phyloP scores from a whole-genome alignment of 2,329 filamentous ascomycete genomes.

The Gnomoniopsis sp. region DNA sequence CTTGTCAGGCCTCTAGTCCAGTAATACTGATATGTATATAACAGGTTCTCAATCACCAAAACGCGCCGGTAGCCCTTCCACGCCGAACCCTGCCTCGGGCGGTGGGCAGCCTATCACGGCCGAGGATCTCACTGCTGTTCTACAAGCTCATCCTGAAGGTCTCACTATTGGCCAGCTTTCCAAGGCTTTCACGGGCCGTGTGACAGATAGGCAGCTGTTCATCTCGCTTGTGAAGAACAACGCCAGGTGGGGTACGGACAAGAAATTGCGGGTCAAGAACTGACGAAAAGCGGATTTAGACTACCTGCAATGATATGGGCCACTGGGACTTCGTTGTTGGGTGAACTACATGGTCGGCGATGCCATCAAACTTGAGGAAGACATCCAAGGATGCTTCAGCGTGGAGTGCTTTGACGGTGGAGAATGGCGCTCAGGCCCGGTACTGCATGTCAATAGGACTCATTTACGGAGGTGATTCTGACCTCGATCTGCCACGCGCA shows the following conservation, averaged over 20 bases:
- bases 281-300: background rate
- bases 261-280: conserved; percentile 38
- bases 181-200: conserved; percentile 50
- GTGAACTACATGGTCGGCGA: background rate
- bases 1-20: background rate
- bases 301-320: background rate
- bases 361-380: background rate
- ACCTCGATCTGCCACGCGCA: background rate
- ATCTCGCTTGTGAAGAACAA: conserved; percentile 56
- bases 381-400: too few relatives aligned
- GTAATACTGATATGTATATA: background rate
- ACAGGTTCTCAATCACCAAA: conserved; percentile 15
- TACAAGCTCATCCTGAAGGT: conserved; percentile 47
- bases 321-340: background rate
- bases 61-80: conserved; percentile 8
- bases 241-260: conserved; percentile 52
- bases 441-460: background rate
- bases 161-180: conserved; percentile 54
- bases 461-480: background rate
- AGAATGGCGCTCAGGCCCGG: background rate
- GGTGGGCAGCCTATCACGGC: conserved; percentile 36
- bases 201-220: conserved; percentile 52
- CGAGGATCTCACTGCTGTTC: conserved; percentile 51
- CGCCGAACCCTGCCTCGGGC: conserved; percentile 6
- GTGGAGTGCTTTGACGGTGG: background rate